These are phyloP conservation scores for Pelargonium australe DNA, from an alignment of 441 rosid genomes.

Conservation along the genomic window DNA sequence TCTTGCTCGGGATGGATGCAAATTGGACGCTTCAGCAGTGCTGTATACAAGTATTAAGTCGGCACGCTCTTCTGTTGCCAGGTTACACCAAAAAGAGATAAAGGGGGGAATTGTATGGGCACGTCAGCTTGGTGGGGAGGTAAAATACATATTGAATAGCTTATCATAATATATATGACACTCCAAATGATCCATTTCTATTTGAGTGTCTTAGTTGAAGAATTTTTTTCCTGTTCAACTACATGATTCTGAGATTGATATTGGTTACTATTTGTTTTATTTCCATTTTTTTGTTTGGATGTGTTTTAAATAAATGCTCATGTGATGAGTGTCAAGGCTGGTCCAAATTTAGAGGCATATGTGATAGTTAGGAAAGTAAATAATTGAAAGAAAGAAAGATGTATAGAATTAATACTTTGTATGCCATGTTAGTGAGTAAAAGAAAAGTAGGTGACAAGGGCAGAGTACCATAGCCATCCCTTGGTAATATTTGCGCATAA, in stretches of 20 bases:
- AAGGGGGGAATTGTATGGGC: slow-evolving; percentile 76
- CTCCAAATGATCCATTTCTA: slow-evolving; percentile 3
- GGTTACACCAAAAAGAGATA: slow-evolving; percentile 62
- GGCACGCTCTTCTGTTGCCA: slow-evolving; percentile 59
- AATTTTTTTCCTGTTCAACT: neutral
- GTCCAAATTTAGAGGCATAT: neutral
- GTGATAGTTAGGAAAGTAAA: neutral
- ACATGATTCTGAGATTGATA: slow-evolving; percentile 3
- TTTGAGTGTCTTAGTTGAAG: neutral
- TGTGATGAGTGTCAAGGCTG: neutral
- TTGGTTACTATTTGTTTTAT: neutral
- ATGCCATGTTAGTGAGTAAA: neutral
- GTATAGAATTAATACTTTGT: no score
- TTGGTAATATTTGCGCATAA: neutral
- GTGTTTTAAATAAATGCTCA: neutral
- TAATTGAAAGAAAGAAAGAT: no score
- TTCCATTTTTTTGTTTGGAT: neutral
- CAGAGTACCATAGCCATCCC: neutral
- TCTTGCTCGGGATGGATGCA: slow-evolving; percentile 92
- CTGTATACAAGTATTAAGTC: slow-evolving; percentile 73
- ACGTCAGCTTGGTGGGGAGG: slow-evolving; percentile 98
- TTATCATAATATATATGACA: neutral
- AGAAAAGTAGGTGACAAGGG: neutral
- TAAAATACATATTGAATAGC: slow-evolving; percentile 25
- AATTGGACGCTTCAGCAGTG: slow-evolving; percentile 74